Conservation (phyloP, 2,329 filamentous ascomycete species). For the Ophiostoma ulmi region DNA sequence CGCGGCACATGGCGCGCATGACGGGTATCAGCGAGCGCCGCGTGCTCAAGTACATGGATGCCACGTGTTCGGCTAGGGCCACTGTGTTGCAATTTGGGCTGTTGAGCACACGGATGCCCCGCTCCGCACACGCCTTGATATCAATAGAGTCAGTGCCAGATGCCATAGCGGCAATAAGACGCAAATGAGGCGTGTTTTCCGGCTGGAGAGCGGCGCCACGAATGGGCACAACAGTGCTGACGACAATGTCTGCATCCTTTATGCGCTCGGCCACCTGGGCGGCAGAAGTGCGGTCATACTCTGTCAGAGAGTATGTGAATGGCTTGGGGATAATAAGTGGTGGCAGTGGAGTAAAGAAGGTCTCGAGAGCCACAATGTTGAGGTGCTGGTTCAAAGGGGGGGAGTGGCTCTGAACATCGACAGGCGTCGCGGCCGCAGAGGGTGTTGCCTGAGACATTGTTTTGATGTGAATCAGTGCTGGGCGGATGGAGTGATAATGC, state of each 20-base stretch:
- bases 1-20: slow-evolving; percentile 30
- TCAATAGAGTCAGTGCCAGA: slow-evolving; percentile 33
- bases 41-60: slow-evolving; percentile 30
- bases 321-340: slow-evolving; percentile 27
- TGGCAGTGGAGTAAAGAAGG: slow-evolving; percentile 34
- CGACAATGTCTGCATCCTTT: slow-evolving; percentile 36
- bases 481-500: not conserved
- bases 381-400: slow-evolving; percentile 29
- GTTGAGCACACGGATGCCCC: slow-evolving; percentile 34
- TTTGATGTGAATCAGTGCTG: not conserved
- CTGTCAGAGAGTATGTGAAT: slow-evolving; percentile 33
- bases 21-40: slow-evolving; percentile 36
- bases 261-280: slow-evolving; percentile 33
- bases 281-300: slow-evolving; percentile 31
- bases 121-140: slow-evolving; percentile 27
- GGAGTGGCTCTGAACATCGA: not conserved
- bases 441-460: slow-evolving; percentile 6
- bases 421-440: not conserved
- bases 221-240: slow-evolving; percentile 35
- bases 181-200: slow-evolving; percentile 31
- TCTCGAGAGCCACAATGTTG: slow-evolving; percentile 36
- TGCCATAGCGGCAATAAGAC: slow-evolving; percentile 31
- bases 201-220: slow-evolving; percentile 28
- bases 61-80: slow-evolving; percentile 32
- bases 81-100: slow-evolving; percentile 32